phyloP scores from a whole-genome alignment of 1,139 yeast species.

The Saccharomyces hybrid region DNA sequence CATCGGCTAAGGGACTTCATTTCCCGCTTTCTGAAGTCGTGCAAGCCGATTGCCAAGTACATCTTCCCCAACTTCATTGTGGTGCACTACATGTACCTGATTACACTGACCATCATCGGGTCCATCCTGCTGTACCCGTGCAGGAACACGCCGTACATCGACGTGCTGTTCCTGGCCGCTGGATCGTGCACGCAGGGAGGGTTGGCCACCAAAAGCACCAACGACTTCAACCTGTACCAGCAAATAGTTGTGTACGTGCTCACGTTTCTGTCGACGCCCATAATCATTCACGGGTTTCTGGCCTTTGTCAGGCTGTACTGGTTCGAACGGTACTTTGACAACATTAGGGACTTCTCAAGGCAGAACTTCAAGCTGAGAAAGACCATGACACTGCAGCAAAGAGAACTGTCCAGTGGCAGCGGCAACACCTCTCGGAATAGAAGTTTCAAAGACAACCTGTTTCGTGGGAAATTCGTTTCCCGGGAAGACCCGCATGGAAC shows the following conservation, averaged over 20 bases:
- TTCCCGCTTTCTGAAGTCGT: conserved; percentile 18
- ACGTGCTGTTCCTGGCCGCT: conserved; percentile 63
- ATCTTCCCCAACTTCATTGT: conserved; percentile 69
- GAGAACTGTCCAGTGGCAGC: conserved; percentile 39
- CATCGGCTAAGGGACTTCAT: conserved; percentile 32
- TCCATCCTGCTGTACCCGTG: conserved; percentile 70
- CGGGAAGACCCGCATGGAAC: conserved; percentile 16
- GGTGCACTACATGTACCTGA: conserved; percentile 63
- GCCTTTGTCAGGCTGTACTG: conserved; percentile 73
- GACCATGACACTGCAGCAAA: conserved; percentile 45
- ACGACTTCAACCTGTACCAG: conserved; percentile 58
- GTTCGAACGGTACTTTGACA: conserved; percentile 80
- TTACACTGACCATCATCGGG: conserved; percentile 46
- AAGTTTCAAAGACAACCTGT: conserved; percentile 24
- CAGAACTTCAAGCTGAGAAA: conserved; percentile 69
- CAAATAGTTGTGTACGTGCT: conserved; percentile 57
- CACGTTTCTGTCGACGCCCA: conserved; percentile 70
- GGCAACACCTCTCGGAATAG: conserved; percentile 31
- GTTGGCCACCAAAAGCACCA: conserved; percentile 62
- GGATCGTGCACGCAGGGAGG: conserved; percentile 90
- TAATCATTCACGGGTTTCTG: conserved; percentile 73
- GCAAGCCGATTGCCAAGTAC: conserved; percentile 43
- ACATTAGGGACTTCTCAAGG: conserved; percentile 66
- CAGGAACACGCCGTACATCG: conserved; percentile 57
- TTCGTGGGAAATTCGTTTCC: conserved; percentile 24